Conservation (phyloP, 371 early-diverging fungal species). For the Mucor velutinosus region DNA sequence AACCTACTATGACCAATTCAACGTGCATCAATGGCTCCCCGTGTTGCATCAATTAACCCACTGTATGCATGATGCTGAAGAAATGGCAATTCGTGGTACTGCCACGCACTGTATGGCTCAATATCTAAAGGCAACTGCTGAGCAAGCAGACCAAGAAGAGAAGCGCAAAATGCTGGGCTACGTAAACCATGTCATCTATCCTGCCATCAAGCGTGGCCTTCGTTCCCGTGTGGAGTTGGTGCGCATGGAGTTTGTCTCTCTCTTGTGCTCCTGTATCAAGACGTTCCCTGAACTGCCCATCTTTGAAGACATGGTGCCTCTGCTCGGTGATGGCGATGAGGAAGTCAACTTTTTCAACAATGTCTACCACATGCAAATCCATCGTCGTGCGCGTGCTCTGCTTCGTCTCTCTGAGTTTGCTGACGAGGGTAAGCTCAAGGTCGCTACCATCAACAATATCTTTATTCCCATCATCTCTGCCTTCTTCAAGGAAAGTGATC, state of each 20-base stretch:
- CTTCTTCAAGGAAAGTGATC: conserved; percentile 80
- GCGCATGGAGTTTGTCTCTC: conserved; percentile 69
- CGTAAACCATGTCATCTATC: conserved; percentile 68
- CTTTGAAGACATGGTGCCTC: conserved; percentile 68
- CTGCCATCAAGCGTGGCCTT: conserved; percentile 77
- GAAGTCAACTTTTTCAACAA: conserved; percentile 91
- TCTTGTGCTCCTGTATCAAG: conserved; percentile 68
- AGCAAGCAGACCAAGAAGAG: conserved; percentile 39
- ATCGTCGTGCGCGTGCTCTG: conserved; percentile 87
- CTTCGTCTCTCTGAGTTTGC: conserved; percentile 68
- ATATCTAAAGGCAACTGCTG: conserved; percentile 58
- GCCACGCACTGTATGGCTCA: conserved; percentile 72
- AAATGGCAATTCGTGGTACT: conserved; percentile 86
- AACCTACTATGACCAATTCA: conserved; percentile 60
- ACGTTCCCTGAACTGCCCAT: conserved; percentile 58
- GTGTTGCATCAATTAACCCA: conserved; percentile 85
- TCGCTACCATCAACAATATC: conserved; percentile 67
- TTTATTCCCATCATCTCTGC: conserved; percentile 87
- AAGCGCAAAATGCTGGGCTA: conserved; percentile 50
- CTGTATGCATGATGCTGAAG: conserved; percentile 80
- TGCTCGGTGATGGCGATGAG: conserved; percentile 70
- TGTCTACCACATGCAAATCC: conserved; percentile 91
- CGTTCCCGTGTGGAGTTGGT: conserved; percentile 62
- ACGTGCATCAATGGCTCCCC: conserved; percentile 84
- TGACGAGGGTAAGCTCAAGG: conserved; percentile 43